Percentiles rank a stretch among this genome's conserved stretches.
These are phyloP conservation scores for Jimgerdemannia flammicorona DNA, from an alignment of 192 early-diverging fungal species.

Conservation along the genomic window DNA sequence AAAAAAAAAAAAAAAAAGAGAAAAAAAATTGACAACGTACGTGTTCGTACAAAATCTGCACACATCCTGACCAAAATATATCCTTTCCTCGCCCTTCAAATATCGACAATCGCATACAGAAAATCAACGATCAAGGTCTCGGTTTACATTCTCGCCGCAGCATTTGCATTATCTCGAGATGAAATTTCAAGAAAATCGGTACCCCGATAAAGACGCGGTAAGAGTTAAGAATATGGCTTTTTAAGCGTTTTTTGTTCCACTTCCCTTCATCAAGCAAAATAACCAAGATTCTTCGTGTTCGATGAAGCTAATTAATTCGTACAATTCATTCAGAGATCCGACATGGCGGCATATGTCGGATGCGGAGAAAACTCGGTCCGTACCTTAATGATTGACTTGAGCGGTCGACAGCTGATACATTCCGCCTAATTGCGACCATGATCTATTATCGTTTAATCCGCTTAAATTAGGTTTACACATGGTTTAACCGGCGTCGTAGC, in stretches of 20 bases:
- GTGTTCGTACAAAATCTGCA: too few relatives aligned
- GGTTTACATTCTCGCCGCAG: background rate
- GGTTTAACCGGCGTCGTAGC: background rate
- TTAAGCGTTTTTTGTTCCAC: background rate
- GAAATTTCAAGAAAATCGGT: background rate
- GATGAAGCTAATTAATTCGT: too few relatives aligned
- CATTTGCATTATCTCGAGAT: background rate
- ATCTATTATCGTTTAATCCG: too few relatives aligned
- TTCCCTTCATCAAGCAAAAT: background rate
- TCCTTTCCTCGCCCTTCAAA: background rate
- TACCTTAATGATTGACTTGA: background rate
- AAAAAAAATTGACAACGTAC: too few relatives aligned
- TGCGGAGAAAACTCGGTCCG: background rate
- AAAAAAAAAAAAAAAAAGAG: too few relatives aligned
- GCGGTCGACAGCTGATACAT: too few relatives aligned
- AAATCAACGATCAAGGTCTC: background rate
- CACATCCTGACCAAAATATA: background rate
- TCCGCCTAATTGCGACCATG: too few relatives aligned
- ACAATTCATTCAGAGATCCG: background rate
- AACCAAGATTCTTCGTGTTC: too few relatives aligned
- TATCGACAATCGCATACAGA: background rate
- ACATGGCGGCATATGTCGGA: background rate
- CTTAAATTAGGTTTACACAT: background rate
- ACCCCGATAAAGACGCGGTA: background rate
- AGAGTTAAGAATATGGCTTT: background rate